phyloP scores from a whole-genome alignment of 768 basidiomycete genomes.

The Piloderma croceum region DNA sequence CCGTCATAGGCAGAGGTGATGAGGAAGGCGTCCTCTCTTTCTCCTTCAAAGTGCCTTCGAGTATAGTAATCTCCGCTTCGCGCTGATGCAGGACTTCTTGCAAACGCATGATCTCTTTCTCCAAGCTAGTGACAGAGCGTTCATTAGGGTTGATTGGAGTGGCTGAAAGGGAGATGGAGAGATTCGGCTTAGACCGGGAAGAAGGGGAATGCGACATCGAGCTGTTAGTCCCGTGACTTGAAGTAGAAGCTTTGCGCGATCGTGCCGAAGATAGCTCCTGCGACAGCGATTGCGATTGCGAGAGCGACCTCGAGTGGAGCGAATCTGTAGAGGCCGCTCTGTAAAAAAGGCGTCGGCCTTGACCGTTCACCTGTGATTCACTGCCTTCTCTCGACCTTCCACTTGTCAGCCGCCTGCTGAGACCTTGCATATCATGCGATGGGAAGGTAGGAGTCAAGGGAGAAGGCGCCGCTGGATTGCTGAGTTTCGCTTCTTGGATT shows the following conservation, averaged over 20 bases:
- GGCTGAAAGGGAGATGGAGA: constrained; percentile 50
- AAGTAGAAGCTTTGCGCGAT: constrained; percentile 77
- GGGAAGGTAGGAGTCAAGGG: constrained; percentile 38
- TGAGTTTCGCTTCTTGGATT: constrained; percentile 79
- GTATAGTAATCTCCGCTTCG: constrained; percentile 79
- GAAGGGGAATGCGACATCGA: constrained; percentile 56
- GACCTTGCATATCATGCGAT: constrained; percentile 38
- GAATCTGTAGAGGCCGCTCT: constrained; percentile 83
- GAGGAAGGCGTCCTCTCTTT: background rate
- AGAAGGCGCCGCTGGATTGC: constrained; percentile 35
- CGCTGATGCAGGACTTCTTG: constrained; percentile 89
- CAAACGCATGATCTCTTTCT: constrained; percentile 92
- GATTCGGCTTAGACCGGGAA: constrained; percentile 43
- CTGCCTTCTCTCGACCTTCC: constrained; percentile 45
- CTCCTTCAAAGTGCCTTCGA: constrained; percentile 52
- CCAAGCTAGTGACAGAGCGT: constrained; percentile 78
- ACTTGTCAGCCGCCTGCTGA: constrained; percentile 50
- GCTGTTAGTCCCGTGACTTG: constrained; percentile 69
- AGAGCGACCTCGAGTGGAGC: constrained; percentile 87
- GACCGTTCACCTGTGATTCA: constrained; percentile 43
- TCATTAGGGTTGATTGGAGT: constrained; percentile 38
- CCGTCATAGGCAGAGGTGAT: too few species aligned
- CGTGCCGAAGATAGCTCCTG: constrained; percentile 92
- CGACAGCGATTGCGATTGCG: constrained; percentile 92
- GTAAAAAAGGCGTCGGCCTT: constrained; percentile 75